Evolutionary conservation across 2,329 filamentous ascomycete species (phyloP), one percentile per base, ranked within the genome.

Genomic region (Knufia petricola): DNA sequence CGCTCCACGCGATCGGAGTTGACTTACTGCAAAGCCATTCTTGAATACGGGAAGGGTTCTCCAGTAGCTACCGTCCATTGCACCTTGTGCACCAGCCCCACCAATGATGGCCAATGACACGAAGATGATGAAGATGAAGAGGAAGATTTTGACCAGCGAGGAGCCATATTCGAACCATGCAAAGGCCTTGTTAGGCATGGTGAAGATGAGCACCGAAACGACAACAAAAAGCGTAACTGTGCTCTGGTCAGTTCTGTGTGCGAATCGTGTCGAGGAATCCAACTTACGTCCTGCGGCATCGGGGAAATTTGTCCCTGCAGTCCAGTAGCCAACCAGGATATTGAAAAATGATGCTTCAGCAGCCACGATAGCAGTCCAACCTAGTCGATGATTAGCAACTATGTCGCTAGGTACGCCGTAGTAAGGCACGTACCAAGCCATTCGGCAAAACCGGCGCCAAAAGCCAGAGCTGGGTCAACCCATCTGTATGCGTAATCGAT

Each of bases 401-500:
- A n/a, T n/a, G n/a, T n/a, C n/a, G n/a, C n/a, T n/a, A n/a, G n/a
- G n/a, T n/a, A n/a, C n/a, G n/a, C n/a, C n/a, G n/a, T n/a, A n/a
- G n/a, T 40, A 19, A 28, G 28, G 40, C 12, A 3, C 34, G 3
- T 44, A 53, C 52, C 52, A 4, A 54, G 42, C 52, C 52, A 54
- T 41, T 50, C 48, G 34, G 48, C 48, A 45, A 47, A 53, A 1
- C 66, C 66, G 34, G 64, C 65, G 3, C 61, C 65, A 48, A 68
- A 68, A 12, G 64, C 64, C 30, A 69, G 52, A 9, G 67, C 62
- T 9, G 64, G 63, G 53, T 68, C 64, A 34, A 66, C 63, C 56
- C 60, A 67, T 15, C 64, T 61, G 45, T 66, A 63, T 13, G 63
- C 64, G 50, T 63, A 67, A 48, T 66, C 63, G 54, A 67, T 64